phyloP scores from a whole-genome alignment of 371 early-diverging fungal genomes.

The Mortierella sp. region DNA sequence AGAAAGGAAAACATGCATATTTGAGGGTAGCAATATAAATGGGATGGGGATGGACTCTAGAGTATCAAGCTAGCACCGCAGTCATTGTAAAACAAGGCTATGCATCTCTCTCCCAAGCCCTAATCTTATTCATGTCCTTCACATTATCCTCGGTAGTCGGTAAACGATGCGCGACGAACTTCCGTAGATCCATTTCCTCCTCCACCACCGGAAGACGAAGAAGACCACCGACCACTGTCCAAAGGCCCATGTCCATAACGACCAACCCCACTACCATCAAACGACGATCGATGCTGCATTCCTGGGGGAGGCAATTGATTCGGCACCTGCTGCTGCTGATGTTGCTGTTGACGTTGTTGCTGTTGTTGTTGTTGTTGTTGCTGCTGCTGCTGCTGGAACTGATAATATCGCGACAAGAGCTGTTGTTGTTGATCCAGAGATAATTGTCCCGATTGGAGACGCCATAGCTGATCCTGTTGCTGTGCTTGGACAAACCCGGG shows the following conservation, averaged over 20 bases:
- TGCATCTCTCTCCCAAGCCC: not conserved
- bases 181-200: not conserved
- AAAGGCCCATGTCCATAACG: not conserved
- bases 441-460: not conserved
- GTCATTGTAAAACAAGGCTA: not conserved
- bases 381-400: slow-evolving; percentile 21
- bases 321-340: slow-evolving; percentile 4
- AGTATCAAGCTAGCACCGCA: no score
- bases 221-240: not conserved
- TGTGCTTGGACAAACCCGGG: slow-evolving; percentile 16
- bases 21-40: not conserved
- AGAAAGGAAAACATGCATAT: not conserved
- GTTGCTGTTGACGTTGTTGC: no score
- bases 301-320: slow-evolving; percentile 12
- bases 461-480: not conserved
- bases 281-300: slow-evolving; percentile 1
- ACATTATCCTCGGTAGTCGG: not conserved
- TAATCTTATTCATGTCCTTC: not conserved
- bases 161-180: slow-evolving; percentile 3
- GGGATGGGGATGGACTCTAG: not conserved
- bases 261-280: not conserved
- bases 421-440: not conserved
- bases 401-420: slow-evolving; percentile 7
- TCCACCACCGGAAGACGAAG: not conserved
- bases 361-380: slow-evolving; percentile 20